phyloP scores from a whole-genome alignment of 169 alveolate genomes.

The Cryptosporidium tyzzeri region DNA sequence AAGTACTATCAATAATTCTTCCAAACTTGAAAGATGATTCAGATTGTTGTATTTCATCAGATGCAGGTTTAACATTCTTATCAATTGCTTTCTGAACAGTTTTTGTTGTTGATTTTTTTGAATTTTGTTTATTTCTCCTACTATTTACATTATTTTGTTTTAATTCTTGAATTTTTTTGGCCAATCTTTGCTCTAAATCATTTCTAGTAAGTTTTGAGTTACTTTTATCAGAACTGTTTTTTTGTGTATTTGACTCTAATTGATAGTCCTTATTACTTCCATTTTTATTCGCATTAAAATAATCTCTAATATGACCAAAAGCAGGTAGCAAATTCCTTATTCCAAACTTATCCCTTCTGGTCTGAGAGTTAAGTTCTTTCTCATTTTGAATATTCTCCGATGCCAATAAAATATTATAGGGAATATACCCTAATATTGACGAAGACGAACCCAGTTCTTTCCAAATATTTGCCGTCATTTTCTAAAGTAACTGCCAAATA shows the following conservation, averaged over 20 bases:
- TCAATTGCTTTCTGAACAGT: background rate
- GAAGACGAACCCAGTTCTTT: slow-evolving; percentile 57
- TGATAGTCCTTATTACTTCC: background rate
- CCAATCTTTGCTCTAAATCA: slow-evolving; percentile 41
- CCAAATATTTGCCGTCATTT: slow-evolving; percentile 21
- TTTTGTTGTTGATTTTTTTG: background rate
- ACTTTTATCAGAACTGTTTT: background rate
- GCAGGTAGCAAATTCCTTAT: slow-evolving; percentile 25
- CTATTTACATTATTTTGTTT: background rate
- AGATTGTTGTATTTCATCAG: background rate
- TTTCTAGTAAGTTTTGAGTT: slow-evolving; percentile 29
- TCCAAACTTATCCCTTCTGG: slow-evolving; percentile 25
- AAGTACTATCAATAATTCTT: background rate
- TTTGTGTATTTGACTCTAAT: background rate
- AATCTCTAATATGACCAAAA: slow-evolving; percentile 21
- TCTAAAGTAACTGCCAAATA: background rate
- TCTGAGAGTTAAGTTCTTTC: background rate
- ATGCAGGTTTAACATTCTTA: background rate
- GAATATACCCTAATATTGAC: slow-evolving; percentile 8
- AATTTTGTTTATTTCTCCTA: slow-evolving; percentile 13
- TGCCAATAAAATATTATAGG: slow-evolving; percentile 32
- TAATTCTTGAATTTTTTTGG: slow-evolving; percentile 50
- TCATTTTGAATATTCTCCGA: slow-evolving; percentile 21
- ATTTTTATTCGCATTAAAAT: slow-evolving; percentile 11
- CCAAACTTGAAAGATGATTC: slow-evolving; percentile 32